These are phyloP conservation scores for Selaginella moellendorffii DNA, from an alignment of 75 land plant genomes.

Conservation along the genomic window DNA sequence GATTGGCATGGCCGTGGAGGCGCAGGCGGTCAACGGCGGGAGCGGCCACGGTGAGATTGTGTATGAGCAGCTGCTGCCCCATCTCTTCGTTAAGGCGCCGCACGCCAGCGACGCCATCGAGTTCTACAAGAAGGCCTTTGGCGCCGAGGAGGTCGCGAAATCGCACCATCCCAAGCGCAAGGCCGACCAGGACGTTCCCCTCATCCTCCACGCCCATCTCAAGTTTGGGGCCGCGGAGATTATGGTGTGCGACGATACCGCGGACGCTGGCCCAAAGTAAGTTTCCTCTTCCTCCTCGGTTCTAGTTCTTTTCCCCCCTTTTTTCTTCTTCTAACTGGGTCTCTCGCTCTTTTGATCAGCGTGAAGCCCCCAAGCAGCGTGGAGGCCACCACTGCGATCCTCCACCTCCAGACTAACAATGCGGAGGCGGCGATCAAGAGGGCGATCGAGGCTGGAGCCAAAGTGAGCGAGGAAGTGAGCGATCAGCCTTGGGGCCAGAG, in stretches of 20 bases:
- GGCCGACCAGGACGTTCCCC: conserved; percentile 61
- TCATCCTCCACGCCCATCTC: conserved; percentile 46
- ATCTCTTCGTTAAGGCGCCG: conserved; percentile 39
- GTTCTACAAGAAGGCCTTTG: conserved; percentile 75
- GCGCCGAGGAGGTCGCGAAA: conserved; percentile 50
- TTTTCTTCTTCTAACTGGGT: background rate
- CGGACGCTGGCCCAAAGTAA: conserved; percentile 31
- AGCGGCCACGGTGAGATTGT: background rate
- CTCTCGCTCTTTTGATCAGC: background rate
- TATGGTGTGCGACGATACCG: conserved; percentile 40
- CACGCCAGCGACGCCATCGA: conserved; percentile 51
- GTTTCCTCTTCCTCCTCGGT: background rate
- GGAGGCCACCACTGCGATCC: background rate
- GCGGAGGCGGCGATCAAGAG: background rate
- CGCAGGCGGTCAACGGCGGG: background rate
- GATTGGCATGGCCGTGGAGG: no score
- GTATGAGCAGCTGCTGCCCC: conserved; percentile 39
- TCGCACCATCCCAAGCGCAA: conserved; percentile 43
- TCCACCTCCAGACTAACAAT: background rate
- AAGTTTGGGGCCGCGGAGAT: conserved; percentile 37
- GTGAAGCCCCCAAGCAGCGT: background rate
- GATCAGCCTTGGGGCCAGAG: background rate
- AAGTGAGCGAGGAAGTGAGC: background rate
- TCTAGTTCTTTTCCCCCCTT: background rate
- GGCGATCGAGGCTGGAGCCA: background rate